A percentile compares a stretch with the other conserved stretches of the same genome.
Conservation (phyloP, 2,329 filamentous ascomycete species). For the Sclerotinia trifoliorum region DNA sequence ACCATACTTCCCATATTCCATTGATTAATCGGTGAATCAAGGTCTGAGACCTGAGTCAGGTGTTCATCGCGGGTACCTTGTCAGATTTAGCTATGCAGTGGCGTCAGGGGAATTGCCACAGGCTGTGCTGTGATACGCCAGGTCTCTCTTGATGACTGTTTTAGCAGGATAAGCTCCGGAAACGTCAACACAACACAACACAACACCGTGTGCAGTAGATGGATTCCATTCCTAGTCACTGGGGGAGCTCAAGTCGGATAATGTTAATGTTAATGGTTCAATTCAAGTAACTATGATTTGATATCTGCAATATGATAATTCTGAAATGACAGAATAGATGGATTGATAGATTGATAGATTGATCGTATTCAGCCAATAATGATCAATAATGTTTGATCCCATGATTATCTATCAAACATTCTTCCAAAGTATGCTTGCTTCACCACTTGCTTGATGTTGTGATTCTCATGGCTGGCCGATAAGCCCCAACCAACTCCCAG, state of each 20-base stretch:
- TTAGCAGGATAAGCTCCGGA: neutral
- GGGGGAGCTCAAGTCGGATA: neutral
- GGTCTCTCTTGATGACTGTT: neutral
- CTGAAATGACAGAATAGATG: neutral
- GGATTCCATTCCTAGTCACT: neutral
- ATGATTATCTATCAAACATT: neutral
- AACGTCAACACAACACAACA: no score
- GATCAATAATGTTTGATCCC: neutral
- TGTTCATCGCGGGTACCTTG: constrained; percentile 14
- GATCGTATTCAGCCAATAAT: neutral
- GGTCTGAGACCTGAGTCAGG: constrained; percentile 12
- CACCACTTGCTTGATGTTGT: neutral
- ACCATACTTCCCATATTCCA: neutral
- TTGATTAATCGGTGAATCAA: neutral
- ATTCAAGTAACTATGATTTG: neutral
- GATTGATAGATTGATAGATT: neutral
- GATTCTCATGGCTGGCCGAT: constrained; percentile 4
- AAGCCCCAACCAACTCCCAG: neutral
- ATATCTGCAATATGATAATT: neutral
- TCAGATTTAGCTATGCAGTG: constrained; percentile 6
- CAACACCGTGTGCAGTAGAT: neutral
- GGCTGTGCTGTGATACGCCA: constrained; percentile 1
- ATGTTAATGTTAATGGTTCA: neutral
- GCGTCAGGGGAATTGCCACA: constrained; percentile 2
- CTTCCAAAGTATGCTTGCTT: neutral